Percentiles rank a stretch among this genome's conserved stretches.
Conservation (phyloP, 148 eudicot species). For the Chenopodium suecicum region DNA sequence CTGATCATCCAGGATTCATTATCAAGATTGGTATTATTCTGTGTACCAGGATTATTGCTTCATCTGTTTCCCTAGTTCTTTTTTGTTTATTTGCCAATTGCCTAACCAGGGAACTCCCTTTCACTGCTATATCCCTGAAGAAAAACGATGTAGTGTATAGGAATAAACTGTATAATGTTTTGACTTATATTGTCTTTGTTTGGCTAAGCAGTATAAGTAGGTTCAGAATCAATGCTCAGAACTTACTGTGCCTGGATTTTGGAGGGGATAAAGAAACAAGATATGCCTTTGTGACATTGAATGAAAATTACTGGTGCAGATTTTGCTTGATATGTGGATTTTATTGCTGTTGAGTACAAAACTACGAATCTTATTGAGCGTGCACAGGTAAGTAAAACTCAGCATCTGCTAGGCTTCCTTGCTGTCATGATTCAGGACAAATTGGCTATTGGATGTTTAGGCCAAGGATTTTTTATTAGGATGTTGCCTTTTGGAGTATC, state of each 20-base stretch:
- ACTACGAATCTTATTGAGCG: not conserved
- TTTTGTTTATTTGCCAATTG: not conserved
- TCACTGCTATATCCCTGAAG: not conserved
- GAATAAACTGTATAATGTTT: no score
- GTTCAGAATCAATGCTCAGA: not conserved
- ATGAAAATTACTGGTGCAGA: not conserved
- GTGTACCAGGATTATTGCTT: no score
- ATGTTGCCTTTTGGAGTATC: not conserved
- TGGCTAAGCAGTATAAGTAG: no score
- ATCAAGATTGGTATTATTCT: not conserved
- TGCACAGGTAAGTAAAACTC: not conserved
- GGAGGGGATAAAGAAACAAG: conserved; percentile 6
- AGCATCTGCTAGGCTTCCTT: not conserved
- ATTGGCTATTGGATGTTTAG: not conserved
- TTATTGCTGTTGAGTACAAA: not conserved
- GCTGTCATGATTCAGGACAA: not conserved
- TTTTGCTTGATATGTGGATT: not conserved
- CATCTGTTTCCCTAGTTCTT: not conserved
- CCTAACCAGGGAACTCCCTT: not conserved
- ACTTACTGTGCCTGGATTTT: no score
- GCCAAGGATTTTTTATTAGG: no score
- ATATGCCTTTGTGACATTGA: not conserved
- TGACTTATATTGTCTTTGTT: no score
- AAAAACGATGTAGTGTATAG: not conserved
- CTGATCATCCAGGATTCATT: not conserved